Evolutionary conservation across 306 rosid genomes (phyloP).

Genomic region (Castanopsis chinensis): DNA sequence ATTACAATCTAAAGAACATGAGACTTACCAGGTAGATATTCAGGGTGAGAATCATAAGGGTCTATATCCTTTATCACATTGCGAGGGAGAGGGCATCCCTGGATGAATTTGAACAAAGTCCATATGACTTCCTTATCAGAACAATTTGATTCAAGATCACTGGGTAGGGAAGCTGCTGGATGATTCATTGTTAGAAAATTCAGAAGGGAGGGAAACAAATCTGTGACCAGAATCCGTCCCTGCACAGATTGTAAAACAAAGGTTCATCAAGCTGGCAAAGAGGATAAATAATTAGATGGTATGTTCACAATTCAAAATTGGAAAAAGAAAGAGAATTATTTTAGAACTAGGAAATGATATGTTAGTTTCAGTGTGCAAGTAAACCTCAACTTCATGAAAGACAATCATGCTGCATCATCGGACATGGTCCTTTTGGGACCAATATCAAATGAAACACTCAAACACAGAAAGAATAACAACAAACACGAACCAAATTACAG

Average conservation of each 20-base stretch:
- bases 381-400: background rate
- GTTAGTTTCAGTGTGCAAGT: background rate
- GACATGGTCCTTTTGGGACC: background rate
- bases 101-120: background rate
- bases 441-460: background rate
- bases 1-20: background rate
- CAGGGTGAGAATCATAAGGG: slow-evolving; percentile 25
- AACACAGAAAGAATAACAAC: background rate
- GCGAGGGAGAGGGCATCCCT: slow-evolving; percentile 28
- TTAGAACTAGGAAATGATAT: background rate
- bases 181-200: slow-evolving; percentile 16
- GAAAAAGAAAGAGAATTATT: background rate
- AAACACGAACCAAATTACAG: background rate
- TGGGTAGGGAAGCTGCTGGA: slow-evolving; percentile 3
- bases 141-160: background rate
- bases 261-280: background rate
- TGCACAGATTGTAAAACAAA: background rate
- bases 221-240: background rate
- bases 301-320: background rate
- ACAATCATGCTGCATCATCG: background rate
- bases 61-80: slow-evolving; percentile 28
- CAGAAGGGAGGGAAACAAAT: background rate
- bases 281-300: background rate
- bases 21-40: slow-evolving; percentile 33
- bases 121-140: slow-evolving; percentile 10